Evolutionary conservation across 169 alveolate genomes (phyloP), one percentile per base, ranked within the genome.

Genomic region (Theileria sp.): DNA sequence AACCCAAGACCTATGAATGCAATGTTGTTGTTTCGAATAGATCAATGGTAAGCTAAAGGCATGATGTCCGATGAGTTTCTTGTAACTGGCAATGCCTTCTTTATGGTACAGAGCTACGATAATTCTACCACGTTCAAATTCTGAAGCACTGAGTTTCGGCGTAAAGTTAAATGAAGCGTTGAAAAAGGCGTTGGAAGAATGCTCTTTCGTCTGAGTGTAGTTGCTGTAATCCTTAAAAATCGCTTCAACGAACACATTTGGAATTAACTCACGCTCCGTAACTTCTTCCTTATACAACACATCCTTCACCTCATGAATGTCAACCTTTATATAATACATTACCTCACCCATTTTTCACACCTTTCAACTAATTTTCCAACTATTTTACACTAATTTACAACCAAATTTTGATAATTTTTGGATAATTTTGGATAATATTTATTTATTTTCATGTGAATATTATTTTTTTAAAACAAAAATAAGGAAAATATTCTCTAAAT

Each of bases 1-100:
- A 3, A 91, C 95, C 96, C 96, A 93, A 26, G 93, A 86, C 32
- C 95, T 85, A 80, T 92, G 87, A 28, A 93, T 82, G 88, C 95
- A 93, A 69, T 93, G 96, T 79, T 93, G 96, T 30, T 83, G 92
- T 58, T 86, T 93, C 19, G 94, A 88, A 80, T 93, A 93, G 0
- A 93, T 90, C 67, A 84, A 79, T 67, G 86, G 92, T 78, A 93
- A 81, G 25, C 96, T 86, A 26, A 93, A 91, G 50, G 95, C 93
- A 77, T 93, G 93, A 61, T 89, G 80, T 6, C 96, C 96, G 19
- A 93, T 93, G 54, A 44, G 54, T 44, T 44, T 44, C 32, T 85
- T 80, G 17, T 92, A 94, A 74, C 95, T 92, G 32, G 89, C 91
- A 44, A 93, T 86, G 54, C 91, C 87, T 73, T 92, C 92, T 28